A percentile compares a stretch with the other conserved stretches of the same genome.
Evolutionary conservation across 2,329 filamentous ascomycete genomes (phyloP).

Genomic region (Daldinia eschscholtzii): DNA sequence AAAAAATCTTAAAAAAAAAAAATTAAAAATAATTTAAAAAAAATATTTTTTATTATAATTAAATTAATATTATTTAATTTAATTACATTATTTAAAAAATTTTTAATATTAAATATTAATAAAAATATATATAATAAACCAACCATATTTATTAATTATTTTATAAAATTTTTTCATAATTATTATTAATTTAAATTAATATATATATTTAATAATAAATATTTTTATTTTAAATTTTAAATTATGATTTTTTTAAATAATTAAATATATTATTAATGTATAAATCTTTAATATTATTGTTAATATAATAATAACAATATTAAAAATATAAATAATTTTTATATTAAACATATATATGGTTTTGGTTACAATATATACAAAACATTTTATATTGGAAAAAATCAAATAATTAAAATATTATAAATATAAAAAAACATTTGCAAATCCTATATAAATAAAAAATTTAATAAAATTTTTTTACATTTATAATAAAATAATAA

Average conservation of each 20-base stretch:
- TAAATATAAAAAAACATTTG: not conserved
- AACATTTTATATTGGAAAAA: not conserved
- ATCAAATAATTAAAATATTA: not conserved
- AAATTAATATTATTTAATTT: not conserved
- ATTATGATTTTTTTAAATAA: not conserved
- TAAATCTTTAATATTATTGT: not conserved
- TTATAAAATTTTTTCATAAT: not conserved
- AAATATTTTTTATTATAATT: not conserved
- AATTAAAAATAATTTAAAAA: not conserved
- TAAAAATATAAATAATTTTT: not conserved
- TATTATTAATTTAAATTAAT: not conserved
- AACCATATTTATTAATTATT: not conserved
- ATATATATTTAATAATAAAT: not conserved
- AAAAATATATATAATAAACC: not conserved
- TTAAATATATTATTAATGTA: not conserved
- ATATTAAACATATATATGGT: not conserved
- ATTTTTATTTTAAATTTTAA: not conserved
- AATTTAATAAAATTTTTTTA: not conserved
- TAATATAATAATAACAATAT: not conserved
- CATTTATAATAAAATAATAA: not conserved
- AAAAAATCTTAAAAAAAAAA: not conserved
- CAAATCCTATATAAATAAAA: not conserved
- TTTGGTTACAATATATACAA: not conserved
- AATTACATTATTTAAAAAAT: conserved; percentile 1
- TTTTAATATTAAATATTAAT: conserved; percentile 1